Evolutionary conservation across 2,329 filamentous ascomycete species (phyloP).

Genomic region (Colletotrichum higginsianum): DNA sequence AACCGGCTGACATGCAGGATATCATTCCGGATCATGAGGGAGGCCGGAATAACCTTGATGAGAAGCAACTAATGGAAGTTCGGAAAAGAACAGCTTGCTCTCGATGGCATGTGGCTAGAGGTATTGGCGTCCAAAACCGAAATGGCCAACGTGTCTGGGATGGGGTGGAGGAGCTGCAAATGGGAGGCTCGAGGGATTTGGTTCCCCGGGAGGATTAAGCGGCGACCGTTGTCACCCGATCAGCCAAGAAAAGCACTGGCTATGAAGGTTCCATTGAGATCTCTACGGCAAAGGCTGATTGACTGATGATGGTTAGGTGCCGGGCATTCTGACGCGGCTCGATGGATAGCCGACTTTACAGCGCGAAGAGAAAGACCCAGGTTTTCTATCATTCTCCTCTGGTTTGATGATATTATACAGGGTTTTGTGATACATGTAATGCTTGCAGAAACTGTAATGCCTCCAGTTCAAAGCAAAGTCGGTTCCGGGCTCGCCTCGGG

Average conservation of each 20-base stretch:
- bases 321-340: not conserved
- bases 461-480: not conserved
- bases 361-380: not conserved
- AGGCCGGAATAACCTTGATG: not conserved
- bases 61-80: not conserved
- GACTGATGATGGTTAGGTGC: not conserved
- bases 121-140: not conserved
- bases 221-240: not conserved
- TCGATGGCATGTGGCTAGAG: not conserved
- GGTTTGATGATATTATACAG: conserved; percentile 43
- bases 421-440: conserved; percentile 32
- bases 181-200: not conserved
- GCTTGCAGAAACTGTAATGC: conserved; percentile 13
- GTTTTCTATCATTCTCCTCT: not conserved
- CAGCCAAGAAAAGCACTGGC: not conserved
- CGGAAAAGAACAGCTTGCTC: not conserved
- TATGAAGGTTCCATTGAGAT: no score
- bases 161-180: not conserved
- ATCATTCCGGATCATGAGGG: no score
- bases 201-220: not conserved
- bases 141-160: not conserved
- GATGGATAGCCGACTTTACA: no score
- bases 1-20: not conserved
- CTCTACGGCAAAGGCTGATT: no score
- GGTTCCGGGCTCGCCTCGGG: conserved; percentile 46